These are phyloP conservation scores for Candida maesae DNA, from an alignment of 805 yeast species.

Conservation along the genomic window DNA sequence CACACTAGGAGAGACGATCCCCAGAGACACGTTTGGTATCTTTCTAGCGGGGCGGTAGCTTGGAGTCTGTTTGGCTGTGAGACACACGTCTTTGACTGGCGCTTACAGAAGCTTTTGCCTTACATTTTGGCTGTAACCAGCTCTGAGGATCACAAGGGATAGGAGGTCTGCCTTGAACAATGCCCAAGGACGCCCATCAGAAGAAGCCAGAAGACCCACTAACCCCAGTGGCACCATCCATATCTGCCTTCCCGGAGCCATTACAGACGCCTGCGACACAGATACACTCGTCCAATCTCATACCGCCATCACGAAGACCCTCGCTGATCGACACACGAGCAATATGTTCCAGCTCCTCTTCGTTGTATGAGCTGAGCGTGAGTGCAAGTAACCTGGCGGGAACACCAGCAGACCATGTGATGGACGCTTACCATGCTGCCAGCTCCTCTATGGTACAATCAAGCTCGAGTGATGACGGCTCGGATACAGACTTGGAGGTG, in stretches of 20 bases:
- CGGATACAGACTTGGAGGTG: slow-evolving; percentile 14
- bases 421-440: slow-evolving; percentile 1
- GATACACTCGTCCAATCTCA: background rate
- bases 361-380: slow-evolving; percentile 16
- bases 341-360: slow-evolving; percentile 14
- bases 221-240: slow-evolving; percentile 12
- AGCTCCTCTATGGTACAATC: slow-evolving; percentile 8
- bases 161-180: background rate
- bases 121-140: too few species aligned
- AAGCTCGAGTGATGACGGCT: slow-evolving; percentile 13
- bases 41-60: too few species aligned
- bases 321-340: slow-evolving; percentile 12
- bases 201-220: slow-evolving; percentile 9
- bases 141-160: background rate
- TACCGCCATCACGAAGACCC: slow-evolving; percentile 6
- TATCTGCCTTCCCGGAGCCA: slow-evolving; percentile 3
- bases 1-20: too few species aligned
- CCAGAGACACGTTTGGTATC: too few species aligned
- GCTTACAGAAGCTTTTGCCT: too few species aligned
- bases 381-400: slow-evolving; percentile 8
- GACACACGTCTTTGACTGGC: too few species aligned
- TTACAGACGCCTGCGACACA: slow-evolving; percentile 4
- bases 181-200: slow-evolving; percentile 3
- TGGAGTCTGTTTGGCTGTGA: too few species aligned
- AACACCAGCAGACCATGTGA: slow-evolving; percentile 1